phyloP scores from a whole-genome alignment of 495 filamentous ascomycete genomes.

The Lophiotrema nucula region DNA sequence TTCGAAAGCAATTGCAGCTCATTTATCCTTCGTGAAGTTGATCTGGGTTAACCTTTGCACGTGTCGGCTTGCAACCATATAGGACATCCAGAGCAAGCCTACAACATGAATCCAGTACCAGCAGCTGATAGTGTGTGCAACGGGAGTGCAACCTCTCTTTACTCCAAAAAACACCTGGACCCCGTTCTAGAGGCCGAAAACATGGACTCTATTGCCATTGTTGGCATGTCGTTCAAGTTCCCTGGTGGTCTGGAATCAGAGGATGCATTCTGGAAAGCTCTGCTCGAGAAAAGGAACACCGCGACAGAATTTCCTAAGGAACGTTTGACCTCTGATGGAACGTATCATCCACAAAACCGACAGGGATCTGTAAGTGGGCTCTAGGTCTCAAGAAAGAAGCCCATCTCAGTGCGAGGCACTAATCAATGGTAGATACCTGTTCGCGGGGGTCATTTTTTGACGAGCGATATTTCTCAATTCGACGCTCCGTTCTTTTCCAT shows the following conservation, averaged over 20 bases:
- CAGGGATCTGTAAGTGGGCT: neutral
- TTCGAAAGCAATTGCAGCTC: no score
- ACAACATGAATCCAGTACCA: neutral
- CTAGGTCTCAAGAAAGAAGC: neutral
- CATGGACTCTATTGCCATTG: slow-evolving; percentile 9
- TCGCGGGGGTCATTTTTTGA: slow-evolving; percentile 12
- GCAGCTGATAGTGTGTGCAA: neutral
- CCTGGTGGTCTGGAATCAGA: neutral
- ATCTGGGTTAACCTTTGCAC: no score
- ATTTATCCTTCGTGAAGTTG: no score
- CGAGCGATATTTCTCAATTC: slow-evolving; percentile 10
- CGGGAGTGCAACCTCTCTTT: neutral
- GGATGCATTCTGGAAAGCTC: slow-evolving; percentile 5
- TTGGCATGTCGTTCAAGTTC: slow-evolving; percentile 18
- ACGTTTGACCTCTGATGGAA: slow-evolving; percentile 3
- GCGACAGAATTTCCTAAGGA: slow-evolving; percentile 11
- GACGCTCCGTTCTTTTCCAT: slow-evolving; percentile 31
- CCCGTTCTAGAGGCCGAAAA: neutral
- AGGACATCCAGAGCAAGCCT: neutral
- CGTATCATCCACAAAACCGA: slow-evolving; percentile 3
- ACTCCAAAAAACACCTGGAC: neutral
- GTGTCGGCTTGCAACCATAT: no score
- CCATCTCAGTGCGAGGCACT: neutral
- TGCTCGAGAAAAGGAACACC: slow-evolving; percentile 2
- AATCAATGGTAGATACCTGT: neutral